These are phyloP conservation scores for Spiraea crenata DNA, from an alignment of 331 rosid genomes.

Conservation along the genomic window DNA sequence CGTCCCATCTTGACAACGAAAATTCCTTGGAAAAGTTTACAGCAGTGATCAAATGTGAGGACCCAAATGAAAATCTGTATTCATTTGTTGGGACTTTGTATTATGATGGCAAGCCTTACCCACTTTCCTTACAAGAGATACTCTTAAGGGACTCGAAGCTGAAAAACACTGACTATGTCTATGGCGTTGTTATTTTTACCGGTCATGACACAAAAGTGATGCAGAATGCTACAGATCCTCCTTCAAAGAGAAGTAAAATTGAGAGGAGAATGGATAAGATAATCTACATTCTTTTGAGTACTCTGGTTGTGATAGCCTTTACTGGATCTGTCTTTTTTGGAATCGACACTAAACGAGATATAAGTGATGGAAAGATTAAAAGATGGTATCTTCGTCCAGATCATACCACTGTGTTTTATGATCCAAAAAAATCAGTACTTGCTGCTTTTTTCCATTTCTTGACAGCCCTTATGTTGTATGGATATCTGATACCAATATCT, in stretches of 20 bases:
- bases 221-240: constrained; percentile 81
- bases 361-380: constrained; percentile 29
- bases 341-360: constrained; percentile 51
- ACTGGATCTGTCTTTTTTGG: constrained; percentile 67
- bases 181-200: constrained; percentile 67
- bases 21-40: constrained; percentile 45
- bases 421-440: constrained; percentile 48
- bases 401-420: constrained; percentile 45
- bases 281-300: constrained; percentile 67
- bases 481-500: constrained; percentile 86
- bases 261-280: constrained; percentile 85
- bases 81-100: constrained; percentile 62
- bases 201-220: constrained; percentile 86
- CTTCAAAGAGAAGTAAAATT: constrained; percentile 84
- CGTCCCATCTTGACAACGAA: constrained; percentile 49
- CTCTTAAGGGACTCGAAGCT: constrained; percentile 86
- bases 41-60: constrained; percentile 72
- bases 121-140: constrained; percentile 71
- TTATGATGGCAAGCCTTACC: constrained; percentile 39
- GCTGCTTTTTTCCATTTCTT: constrained; percentile 66
- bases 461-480: constrained; percentile 86
- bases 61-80: constrained; percentile 82
- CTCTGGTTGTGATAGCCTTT: constrained; percentile 61
- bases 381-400: constrained; percentile 88
- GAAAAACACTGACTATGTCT: constrained; percentile 68